A percentile compares a stretch with the other conserved stretches of the same genome.
Evolutionary conservation across 2,329 filamentous ascomycete genomes (phyloP).

Genomic region (Kalmusia sp.): DNA sequence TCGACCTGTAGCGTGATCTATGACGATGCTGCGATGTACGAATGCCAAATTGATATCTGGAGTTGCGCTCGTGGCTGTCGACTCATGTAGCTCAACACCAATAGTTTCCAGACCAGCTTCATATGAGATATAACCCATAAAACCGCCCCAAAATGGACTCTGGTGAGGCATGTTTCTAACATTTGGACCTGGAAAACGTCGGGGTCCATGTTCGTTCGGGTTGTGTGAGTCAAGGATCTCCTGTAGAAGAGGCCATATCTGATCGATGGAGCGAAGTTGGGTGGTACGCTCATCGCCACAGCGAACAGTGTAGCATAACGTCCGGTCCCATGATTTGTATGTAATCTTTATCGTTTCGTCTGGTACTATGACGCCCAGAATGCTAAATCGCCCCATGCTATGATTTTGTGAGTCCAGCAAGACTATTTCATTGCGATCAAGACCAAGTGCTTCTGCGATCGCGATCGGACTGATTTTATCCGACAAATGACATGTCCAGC

Average conservation of each 20-base stretch:
- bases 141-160: conserved; percentile 75
- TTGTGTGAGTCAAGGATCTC: conserved; percentile 8
- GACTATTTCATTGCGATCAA: conserved; percentile 8
- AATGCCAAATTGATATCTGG: conserved; percentile 74
- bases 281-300: background rate
- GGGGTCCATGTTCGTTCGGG: background rate
- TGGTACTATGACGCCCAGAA: conserved; percentile 12
- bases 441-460: conserved; percentile 11
- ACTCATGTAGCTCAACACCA: conserved; percentile 48
- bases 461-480: conserved; percentile 4
- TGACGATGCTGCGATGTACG: conserved; percentile 74
- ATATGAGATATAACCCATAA: conserved; percentile 82
- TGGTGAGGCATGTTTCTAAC: background rate
- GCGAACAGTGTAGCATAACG: conserved; percentile 8
- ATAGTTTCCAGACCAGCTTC: conserved; percentile 74
- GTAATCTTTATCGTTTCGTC: conserved; percentile 14
- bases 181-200: background rate
- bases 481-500: conserved; percentile 3
- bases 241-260: conserved; percentile 16
- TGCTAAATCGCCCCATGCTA: conserved; percentile 11
- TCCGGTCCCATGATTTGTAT: conserved; percentile 12
- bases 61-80: background rate
- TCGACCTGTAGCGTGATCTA: conserved; percentile 68
- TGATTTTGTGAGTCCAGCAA: conserved; percentile 18
- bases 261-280: conserved; percentile 14